These are phyloP conservation scores for Suillus occidentalis DNA, from an alignment of 768 basidiomycete genomes.

Conservation along the genomic window DNA sequence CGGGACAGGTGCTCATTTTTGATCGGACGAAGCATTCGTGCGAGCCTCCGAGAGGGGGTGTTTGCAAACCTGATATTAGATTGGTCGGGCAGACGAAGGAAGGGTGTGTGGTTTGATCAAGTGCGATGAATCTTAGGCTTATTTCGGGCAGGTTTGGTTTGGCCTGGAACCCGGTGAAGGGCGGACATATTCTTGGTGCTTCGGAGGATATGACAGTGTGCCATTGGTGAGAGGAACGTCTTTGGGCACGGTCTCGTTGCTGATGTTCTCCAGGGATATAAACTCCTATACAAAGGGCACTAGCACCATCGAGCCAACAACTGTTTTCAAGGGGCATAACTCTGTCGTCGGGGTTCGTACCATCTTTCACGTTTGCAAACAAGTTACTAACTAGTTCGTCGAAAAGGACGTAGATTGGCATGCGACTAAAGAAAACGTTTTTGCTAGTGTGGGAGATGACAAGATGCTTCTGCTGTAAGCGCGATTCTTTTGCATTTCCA, in stretches of 20 bases:
- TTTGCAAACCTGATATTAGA: slow-evolving; percentile 88
- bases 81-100: slow-evolving; percentile 90
- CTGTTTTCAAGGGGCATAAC: slow-evolving; percentile 83
- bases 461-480: slow-evolving; percentile 90
- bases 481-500: slow-evolving; percentile 10
- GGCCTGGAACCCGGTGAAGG: slow-evolving; percentile 85
- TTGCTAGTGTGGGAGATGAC: slow-evolving; percentile 96
- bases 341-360: slow-evolving; percentile 85
- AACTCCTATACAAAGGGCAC: slow-evolving; percentile 83
- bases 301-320: slow-evolving; percentile 78
- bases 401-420: slow-evolving; percentile 96
- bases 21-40: slow-evolving; percentile 96
- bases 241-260: not conserved
- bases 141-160: slow-evolving; percentile 76
- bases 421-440: slow-evolving; percentile 72
- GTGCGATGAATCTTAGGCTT: slow-evolving; percentile 7
- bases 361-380: not conserved
- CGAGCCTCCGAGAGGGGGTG: slow-evolving; percentile 82
- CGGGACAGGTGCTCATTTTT: slow-evolving; percentile 91
- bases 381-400: slow-evolving; percentile 3
- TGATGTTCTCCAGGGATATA: slow-evolving; percentile 67
- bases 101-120: slow-evolving; percentile 58
- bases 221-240: slow-evolving; percentile 60
- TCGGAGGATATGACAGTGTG: slow-evolving; percentile 97
- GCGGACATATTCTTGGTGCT: slow-evolving; percentile 85